Evolutionary conservation across 1,139 yeast species (phyloP), one percentile per base, ranked within the genome.

Genomic region (Hemisphaericaspora xylanilytica): DNA sequence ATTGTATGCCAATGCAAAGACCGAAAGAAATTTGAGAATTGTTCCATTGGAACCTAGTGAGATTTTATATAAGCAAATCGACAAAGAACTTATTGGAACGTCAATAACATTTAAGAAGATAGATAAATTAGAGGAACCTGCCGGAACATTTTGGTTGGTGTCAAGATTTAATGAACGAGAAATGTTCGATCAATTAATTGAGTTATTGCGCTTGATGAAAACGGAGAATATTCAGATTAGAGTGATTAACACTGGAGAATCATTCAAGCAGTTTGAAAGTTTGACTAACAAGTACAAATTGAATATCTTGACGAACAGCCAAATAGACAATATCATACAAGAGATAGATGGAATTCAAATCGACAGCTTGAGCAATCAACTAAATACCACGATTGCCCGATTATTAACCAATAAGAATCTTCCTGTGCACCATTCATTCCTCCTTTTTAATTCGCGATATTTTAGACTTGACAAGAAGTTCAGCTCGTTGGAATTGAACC

Each of bases 61-160:
- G 6, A 53, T 65, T 6, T 50, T 63, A 18, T 74, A 70, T 47
- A 70, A 63, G 40, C 26, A 43, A 2, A 49, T 73, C 8, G 58
- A 60, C n/a, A 40, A 44, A 4, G 68, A 59, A 2, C 49, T 71
- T 34, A 40, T 67, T 4, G 48, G 52, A 3, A 34, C 48, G 8
- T 54, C 71, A 0, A 15, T 44, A 24, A 33, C 44, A 3, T 54
- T 61, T 39, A 49, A 36, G 30, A 47, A 43, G 28, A 21, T 43
- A 11, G 50, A 44, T 30, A 41, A 46, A 22, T 39, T 47, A 37
- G 34, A 51, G 15, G 43, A 41, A 6, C 36, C 57, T 5, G 44
- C 62, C 1, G 55, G 59, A 0, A 67, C 81, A 0, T 47, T 80
- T 12, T 80, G 85, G 72, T 47, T 83, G 10, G 59, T 79, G 38